A percentile compares a stretch with the other conserved stretches of the same genome.
Evolutionary conservation across 768 basidiomycete genomes (phyloP).

Genomic region (Suillus occidentalis): DNA sequence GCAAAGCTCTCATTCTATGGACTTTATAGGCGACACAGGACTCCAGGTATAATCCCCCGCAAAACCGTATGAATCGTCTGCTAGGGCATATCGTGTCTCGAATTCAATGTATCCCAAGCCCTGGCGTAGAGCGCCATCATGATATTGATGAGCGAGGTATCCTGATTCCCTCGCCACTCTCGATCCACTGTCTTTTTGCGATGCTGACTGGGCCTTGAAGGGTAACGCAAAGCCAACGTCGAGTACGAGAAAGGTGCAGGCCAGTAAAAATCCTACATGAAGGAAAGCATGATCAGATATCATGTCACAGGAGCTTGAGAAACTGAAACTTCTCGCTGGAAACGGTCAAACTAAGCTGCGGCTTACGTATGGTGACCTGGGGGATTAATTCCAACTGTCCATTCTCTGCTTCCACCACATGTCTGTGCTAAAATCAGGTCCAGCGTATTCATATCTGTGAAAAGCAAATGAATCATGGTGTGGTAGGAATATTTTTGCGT

Average conservation of each 20-base stretch:
- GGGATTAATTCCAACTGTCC: background rate
- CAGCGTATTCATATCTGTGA: background rate
- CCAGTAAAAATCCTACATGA: background rate
- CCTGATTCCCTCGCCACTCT: too few species aligned
- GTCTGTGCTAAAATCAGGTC: too few species aligned
- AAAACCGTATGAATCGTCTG: too few species aligned
- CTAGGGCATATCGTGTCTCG: background rate
- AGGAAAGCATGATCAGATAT: background rate
- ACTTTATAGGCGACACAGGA: background rate
- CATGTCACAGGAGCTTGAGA: background rate
- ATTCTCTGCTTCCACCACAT: background rate
- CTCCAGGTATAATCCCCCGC: background rate
- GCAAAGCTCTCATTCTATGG: too few species aligned
- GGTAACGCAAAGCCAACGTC: background rate
- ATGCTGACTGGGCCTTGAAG: background rate
- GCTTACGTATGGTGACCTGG: background rate
- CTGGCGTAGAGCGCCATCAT: background rate
- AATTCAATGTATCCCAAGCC: background rate
- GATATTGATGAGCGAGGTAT: background rate
- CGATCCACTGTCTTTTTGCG: background rate
- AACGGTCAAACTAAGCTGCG: background rate
- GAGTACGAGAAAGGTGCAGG: too few species aligned
- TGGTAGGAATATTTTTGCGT: background rate
- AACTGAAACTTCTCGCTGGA: background rate
- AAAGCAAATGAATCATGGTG: background rate